These are phyloP conservation scores for Scheffersomyces spartinae DNA, from an alignment of 805 yeast genomes.

Conservation along the genomic window DNA sequence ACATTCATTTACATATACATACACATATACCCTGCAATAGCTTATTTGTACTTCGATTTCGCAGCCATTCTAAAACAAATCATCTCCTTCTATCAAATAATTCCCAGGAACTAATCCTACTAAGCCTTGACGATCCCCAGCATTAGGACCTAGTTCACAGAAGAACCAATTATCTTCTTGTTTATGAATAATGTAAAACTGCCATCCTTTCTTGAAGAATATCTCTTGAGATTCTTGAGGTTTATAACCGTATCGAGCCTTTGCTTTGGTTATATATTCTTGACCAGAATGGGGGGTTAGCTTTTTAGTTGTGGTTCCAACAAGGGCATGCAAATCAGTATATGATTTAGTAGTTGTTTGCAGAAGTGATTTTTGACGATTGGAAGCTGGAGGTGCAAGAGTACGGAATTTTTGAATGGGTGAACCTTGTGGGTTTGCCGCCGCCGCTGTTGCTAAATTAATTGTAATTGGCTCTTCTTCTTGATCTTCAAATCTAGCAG, in stretches of 20 bases:
- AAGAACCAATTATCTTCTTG: slow-evolving; percentile 35
- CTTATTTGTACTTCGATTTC: too few relatives aligned
- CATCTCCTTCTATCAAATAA: slow-evolving; percentile 25
- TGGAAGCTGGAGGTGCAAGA: not conserved
- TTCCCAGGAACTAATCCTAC: slow-evolving; percentile 35
- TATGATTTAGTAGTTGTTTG: slow-evolving; percentile 23
- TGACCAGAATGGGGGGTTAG: slow-evolving; percentile 21
- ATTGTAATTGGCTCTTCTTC: too few relatives aligned
- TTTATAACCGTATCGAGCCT: slow-evolving; percentile 26
- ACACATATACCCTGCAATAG: too few relatives aligned
- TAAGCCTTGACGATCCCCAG: slow-evolving; percentile 18
- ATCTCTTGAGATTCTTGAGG: slow-evolving; percentile 32
- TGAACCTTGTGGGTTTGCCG: not conserved
- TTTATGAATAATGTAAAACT: slow-evolving; percentile 28
- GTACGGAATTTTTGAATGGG: slow-evolving; percentile 1
- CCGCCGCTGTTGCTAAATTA: not conserved
- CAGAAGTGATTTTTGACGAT: slow-evolving; percentile 14
- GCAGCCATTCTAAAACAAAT: too few relatives aligned
- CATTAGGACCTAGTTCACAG: slow-evolving; percentile 25
- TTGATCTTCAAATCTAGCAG: not conserved
- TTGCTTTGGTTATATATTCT: slow-evolving; percentile 22
- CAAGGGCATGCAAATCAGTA: slow-evolving; percentile 17
- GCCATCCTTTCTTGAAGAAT: slow-evolving; percentile 27
- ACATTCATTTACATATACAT: too few relatives aligned
- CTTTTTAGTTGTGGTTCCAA: slow-evolving; percentile 6